Percentiles rank a stretch among this genome's conserved stretches.
These are phyloP conservation scores for Clonostachys sp. DNA, from an alignment of 2,329 filamentous ascomycete species.

Conservation along the genomic window DNA sequence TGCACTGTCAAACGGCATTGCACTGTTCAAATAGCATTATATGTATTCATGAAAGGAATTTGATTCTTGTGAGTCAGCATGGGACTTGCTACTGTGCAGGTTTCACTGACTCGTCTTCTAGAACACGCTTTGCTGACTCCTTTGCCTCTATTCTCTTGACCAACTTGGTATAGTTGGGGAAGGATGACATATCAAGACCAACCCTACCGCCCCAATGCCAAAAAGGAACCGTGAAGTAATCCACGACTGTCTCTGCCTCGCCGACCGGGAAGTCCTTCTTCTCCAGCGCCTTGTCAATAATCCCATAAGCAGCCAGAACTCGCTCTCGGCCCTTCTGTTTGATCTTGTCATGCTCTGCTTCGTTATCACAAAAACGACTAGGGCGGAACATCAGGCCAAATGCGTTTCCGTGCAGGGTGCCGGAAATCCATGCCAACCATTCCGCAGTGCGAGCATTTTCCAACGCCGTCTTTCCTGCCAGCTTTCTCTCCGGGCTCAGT, in stretches of 20 bases:
- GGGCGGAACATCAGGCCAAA: slow-evolving; percentile 17
- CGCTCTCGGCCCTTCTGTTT: background rate
- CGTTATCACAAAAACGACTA: slow-evolving; percentile 15
- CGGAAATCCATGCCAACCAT: slow-evolving; percentile 25
- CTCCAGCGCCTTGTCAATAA: background rate
- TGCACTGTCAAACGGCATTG: too few relatives aligned
- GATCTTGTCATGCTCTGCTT: background rate
- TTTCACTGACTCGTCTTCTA: too few relatives aligned
- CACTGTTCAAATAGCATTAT: too few relatives aligned
- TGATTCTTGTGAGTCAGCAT: too few relatives aligned
- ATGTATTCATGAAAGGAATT: too few relatives aligned
- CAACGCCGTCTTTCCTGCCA: slow-evolving; percentile 12
- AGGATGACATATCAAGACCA: background rate
- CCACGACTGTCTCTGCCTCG: slow-evolving; percentile 1
- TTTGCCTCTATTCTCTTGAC: background rate
- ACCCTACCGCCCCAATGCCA: slow-evolving; percentile 1
- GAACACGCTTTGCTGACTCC: background rate
- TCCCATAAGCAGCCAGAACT: background rate
- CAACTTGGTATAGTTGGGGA: background rate
- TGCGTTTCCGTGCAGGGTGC: slow-evolving; percentile 19
- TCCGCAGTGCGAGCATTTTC: slow-evolving; percentile 16
- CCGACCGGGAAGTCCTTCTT: background rate
- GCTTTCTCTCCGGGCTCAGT: slow-evolving; percentile 6
- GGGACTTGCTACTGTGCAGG: too few relatives aligned
- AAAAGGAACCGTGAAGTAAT: slow-evolving; percentile 1